A percentile compares a stretch with the other conserved stretches of the same genome.
phyloP scores from a whole-genome alignment of 306 rosid species.

The Castanea sativa region DNA sequence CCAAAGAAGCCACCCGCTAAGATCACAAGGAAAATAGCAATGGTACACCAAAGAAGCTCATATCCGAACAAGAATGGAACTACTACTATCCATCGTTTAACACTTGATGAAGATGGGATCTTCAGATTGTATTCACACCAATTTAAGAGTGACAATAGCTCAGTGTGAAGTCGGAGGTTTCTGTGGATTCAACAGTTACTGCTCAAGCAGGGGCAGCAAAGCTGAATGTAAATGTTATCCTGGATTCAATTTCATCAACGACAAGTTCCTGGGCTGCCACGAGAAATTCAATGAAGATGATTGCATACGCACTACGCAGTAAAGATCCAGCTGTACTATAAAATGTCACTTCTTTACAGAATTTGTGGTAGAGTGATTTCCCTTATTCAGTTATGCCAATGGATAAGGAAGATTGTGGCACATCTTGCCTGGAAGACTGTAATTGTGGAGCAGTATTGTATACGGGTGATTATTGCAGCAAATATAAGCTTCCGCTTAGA shows the following conservation, averaged over 20 bases:
- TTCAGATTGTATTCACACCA: constrained; percentile 5
- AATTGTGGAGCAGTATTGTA: background rate
- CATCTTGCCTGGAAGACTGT: background rate
- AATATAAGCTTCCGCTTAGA: background rate
- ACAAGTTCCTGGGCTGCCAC: background rate
- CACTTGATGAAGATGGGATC: background rate
- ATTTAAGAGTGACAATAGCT: background rate
- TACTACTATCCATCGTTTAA: background rate
- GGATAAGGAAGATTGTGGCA: background rate
- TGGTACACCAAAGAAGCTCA: background rate
- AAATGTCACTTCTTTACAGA: background rate
- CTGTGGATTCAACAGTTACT: constrained; percentile 2
- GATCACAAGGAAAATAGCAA: background rate
- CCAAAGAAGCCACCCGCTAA: background rate
- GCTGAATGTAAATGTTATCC: background rate
- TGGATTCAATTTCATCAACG: background rate
- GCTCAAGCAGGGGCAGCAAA: background rate
- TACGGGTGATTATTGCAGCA: background rate
- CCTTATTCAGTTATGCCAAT: background rate
- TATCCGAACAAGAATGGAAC: background rate
- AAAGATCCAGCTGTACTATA: background rate
- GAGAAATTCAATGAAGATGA: background rate
- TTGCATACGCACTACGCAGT: background rate
- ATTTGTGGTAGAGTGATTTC: background rate
- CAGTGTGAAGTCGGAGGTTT: background rate